Evolutionary conservation across 805 yeast species (phyloP).

Genomic region (Hanseniaspora guilliermondii): DNA sequence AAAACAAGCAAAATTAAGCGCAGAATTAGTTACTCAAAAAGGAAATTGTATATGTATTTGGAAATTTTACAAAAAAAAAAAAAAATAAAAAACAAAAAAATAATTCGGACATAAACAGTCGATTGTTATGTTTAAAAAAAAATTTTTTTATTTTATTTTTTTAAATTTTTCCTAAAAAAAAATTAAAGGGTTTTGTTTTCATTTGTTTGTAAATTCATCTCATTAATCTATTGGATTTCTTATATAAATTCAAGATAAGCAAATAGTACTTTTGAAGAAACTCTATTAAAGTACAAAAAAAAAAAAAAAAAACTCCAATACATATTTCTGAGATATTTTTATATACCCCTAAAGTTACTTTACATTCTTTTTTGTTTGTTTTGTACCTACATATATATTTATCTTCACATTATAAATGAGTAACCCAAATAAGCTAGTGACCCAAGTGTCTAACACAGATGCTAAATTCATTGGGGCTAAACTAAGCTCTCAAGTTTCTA

Average conservation of each 20-base stretch:
- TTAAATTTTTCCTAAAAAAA: no score
- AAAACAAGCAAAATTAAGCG: background rate
- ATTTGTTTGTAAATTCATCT: no score
- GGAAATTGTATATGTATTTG: background rate
- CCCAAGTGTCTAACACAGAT: conserved; percentile 11
- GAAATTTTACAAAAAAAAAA: no score
- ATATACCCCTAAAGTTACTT: no score
- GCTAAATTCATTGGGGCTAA: conserved; percentile 10
- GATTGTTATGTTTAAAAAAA: background rate
- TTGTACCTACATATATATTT: no score
- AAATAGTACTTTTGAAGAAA: no score
- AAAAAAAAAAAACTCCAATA: background rate
- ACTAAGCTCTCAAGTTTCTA: conserved; percentile 11
- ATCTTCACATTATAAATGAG: background rate
- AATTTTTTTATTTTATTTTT: background rate
- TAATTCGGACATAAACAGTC: background rate
- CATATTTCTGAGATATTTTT: background rate
- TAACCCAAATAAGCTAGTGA: conserved; percentile 9
- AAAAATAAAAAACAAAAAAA: background rate
- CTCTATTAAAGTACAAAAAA: no score
- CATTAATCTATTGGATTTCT: no score
- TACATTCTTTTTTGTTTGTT: no score
- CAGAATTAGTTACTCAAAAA: background rate
- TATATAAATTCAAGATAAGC: no score
- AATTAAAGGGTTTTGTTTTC: no score